These are phyloP conservation scores for Parachaetomium inaequale DNA, from an alignment of 495 filamentous ascomycete species.

Conservation along the genomic window DNA sequence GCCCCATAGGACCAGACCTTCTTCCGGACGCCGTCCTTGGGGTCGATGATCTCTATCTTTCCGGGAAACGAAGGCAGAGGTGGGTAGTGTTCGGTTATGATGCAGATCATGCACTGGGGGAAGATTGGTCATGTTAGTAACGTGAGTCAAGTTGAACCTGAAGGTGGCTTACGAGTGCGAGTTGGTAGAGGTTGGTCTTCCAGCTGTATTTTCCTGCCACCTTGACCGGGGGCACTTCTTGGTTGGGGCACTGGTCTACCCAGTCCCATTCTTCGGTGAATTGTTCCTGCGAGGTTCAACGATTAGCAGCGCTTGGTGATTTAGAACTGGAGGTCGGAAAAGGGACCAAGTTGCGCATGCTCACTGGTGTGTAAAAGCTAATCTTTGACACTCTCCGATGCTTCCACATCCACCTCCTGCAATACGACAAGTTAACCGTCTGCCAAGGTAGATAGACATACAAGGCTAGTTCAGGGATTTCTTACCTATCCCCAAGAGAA, in stretches of 20 bases:
- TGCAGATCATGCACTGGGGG: background rate
- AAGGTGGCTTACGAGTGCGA: background rate
- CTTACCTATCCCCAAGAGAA: background rate
- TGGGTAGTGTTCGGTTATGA: background rate
- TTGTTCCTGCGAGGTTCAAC: background rate
- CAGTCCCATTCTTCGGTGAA: conserved; percentile 7
- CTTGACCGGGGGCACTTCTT: background rate
- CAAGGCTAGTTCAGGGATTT: too few species aligned
- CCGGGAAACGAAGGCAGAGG: background rate
- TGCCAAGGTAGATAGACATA: too few species aligned
- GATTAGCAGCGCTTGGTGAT: background rate
- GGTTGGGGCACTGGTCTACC: background rate
- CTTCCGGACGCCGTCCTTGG: background rate
- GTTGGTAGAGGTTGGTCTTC: background rate
- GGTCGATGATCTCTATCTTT: background rate
- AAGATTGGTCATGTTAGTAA: background rate
- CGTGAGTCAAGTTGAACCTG: too few species aligned
- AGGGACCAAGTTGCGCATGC: background rate
- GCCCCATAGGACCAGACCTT: background rate
- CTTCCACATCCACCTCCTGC: too few species aligned
- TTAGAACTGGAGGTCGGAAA: too few species aligned
- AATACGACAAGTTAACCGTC: too few species aligned
- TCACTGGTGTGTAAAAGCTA: background rate
- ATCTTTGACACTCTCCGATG: too few species aligned
- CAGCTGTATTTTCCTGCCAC: background rate